phyloP scores from a whole-genome alignment of 345 rosid genomes.

The Euphorbia pulcherrima region DNA sequence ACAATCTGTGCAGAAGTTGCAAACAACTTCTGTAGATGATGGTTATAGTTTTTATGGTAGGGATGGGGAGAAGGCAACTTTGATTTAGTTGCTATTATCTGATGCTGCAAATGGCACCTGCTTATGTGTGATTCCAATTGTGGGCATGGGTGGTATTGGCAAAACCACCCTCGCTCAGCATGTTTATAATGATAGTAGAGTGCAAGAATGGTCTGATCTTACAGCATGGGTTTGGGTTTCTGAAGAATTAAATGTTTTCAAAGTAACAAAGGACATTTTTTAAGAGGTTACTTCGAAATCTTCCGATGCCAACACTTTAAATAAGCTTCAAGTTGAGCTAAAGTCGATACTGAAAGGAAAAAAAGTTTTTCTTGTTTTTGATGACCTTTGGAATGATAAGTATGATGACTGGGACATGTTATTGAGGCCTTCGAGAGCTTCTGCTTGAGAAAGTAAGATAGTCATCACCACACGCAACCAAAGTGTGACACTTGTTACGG shows the following conservation, averaged over 20 bases:
- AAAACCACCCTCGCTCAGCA: constrained; percentile 20
- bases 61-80: constrained; percentile 17
- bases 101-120: neutral
- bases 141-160: constrained; percentile 18
- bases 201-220: neutral
- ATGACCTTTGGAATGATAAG: constrained; percentile 5
- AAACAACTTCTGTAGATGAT: constrained; percentile 26
- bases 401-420: constrained; percentile 1
- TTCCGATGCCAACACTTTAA: neutral
- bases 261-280: constrained; percentile 2
- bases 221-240: constrained; percentile 17
- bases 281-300: neutral
- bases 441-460: constrained; percentile 6
- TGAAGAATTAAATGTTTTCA: constrained; percentile 6
- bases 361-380: constrained; percentile 10
- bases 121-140: constrained; percentile 24
- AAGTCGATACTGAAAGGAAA: neutral
- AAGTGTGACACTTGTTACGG: neutral
- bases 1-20: neutral
- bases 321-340: constrained; percentile 14
- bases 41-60: constrained; percentile 28
- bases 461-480: neutral
- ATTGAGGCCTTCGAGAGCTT: neutral
- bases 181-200: constrained; percentile 12
- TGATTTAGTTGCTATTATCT: constrained; percentile 8